These are phyloP conservation scores for Blastocystis sp. DNA, from an alignment of 352 stramenopile genomes.

Conservation along the genomic window DNA sequence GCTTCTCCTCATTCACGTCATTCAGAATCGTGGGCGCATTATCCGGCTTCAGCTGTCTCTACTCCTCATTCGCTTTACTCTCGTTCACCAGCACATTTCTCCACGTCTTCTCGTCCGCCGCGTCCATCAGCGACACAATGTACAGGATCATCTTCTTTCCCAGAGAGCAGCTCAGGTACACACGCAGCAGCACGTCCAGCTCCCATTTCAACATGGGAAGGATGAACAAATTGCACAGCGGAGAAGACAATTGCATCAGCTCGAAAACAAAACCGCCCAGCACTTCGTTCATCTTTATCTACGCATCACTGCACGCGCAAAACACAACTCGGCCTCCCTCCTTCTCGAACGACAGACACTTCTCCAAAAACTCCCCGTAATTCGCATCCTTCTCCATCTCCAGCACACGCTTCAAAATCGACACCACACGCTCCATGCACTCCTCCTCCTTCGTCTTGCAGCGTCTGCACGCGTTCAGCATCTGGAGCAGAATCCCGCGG, in stretches of 20 bases:
- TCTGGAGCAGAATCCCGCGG: conserved; percentile 26
- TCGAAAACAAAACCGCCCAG: conserved; percentile 19
- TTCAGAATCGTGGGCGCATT: conserved; percentile 50
- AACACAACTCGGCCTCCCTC: conserved; percentile 21
- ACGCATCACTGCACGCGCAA: not conserved
- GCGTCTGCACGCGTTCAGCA: conserved; percentile 58
- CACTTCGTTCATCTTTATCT: conserved; percentile 48
- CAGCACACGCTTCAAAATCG: conserved; percentile 27
- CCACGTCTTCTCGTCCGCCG: conserved; percentile 30
- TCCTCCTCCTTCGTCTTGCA: conserved; percentile 5
- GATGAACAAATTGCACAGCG: not conserved
- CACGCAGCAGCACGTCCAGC: conserved; percentile 30
- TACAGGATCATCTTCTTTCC: conserved; percentile 25
- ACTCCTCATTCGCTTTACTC: not conserved
- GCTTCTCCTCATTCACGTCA: conserved; percentile 32
- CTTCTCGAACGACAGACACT: conserved; percentile 24
- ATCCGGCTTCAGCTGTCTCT: conserved; percentile 45
- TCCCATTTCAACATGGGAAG: conserved; percentile 36
- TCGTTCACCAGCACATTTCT: conserved; percentile 10
- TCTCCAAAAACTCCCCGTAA: conserved; percentile 8
- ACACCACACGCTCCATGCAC: not conserved
- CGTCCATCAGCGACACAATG: conserved; percentile 25
- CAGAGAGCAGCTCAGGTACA: conserved; percentile 52
- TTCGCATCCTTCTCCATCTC: not conserved
- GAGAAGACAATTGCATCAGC: conserved; percentile 9